Evolutionary conservation across 140 eudicot species (phyloP).

Genomic region (Oenanthe javanica): DNA sequence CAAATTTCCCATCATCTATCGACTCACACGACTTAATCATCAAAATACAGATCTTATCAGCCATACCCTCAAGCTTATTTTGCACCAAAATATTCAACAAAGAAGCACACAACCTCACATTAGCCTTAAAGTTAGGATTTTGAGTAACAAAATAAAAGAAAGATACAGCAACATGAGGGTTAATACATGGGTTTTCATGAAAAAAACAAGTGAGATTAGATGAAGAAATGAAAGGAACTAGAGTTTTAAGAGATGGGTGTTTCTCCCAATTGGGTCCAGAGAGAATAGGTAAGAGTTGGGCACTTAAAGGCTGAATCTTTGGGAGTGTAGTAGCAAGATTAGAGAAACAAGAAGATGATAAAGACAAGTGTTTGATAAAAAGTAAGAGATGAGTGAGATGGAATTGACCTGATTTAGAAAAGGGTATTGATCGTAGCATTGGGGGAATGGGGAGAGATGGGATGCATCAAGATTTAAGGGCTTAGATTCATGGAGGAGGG

Average conservation of each 20-base stretch:
- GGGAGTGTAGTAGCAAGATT: background rate
- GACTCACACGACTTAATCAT: slow-evolving; percentile 64
- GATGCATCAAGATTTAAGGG: background rate
- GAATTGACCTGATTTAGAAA: slow-evolving; percentile 17
- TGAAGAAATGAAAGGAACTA: slow-evolving; percentile 43
- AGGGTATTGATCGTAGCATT: slow-evolving; percentile 34
- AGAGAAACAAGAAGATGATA: background rate
- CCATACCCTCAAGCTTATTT: slow-evolving; percentile 28
- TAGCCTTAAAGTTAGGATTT: slow-evolving; percentile 46
- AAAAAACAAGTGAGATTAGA: slow-evolving; percentile 41
- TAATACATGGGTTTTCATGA: slow-evolving; percentile 38
- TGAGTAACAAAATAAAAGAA: slow-evolving; percentile 39
- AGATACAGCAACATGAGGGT: slow-evolving; percentile 47
- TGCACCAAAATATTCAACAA: slow-evolving; percentile 39
- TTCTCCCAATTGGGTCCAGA: slow-evolving; percentile 55
- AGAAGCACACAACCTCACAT: slow-evolving; percentile 41
- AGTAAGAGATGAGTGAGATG: slow-evolving; percentile 17
- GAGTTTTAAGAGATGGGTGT: slow-evolving; percentile 41
- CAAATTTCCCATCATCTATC: slow-evolving; percentile 45
- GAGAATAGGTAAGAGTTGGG: slow-evolving; percentile 33
- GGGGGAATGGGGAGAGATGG: slow-evolving; percentile 2
- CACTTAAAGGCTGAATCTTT: slow-evolving; percentile 17
- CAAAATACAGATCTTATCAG: slow-evolving; percentile 45
- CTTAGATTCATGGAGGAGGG: background rate
- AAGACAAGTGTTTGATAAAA: slow-evolving; percentile 7